Conservation (phyloP, 192 early-diverging fungal genomes). For the Coemansia erecta region DNA sequence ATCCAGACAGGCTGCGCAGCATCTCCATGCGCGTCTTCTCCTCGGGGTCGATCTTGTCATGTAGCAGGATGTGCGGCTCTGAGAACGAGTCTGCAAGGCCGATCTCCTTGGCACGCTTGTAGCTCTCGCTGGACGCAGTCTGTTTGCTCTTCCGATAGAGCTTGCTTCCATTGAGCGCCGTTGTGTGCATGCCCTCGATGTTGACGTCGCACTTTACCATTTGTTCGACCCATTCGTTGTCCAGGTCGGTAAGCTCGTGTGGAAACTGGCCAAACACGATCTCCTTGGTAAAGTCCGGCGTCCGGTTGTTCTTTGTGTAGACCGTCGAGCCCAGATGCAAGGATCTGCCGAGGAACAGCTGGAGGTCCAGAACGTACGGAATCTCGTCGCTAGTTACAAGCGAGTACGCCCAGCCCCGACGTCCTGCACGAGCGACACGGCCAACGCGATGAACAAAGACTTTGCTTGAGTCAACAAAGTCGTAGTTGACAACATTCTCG, state of each 20-base stretch:
- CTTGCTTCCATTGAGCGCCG: constrained; percentile 81
- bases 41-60: constrained; percentile 47
- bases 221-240: constrained; percentile 72
- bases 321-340: constrained; percentile 55
- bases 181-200: constrained; percentile 62
- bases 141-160: constrained; percentile 82
- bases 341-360: constrained; percentile 84
- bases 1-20: constrained; percentile 72
- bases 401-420: constrained; percentile 88
- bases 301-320: constrained; percentile 17
- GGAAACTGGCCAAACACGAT: constrained; percentile 81
- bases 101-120: constrained; percentile 85
- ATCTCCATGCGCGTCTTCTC: constrained; percentile 69
- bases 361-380: constrained; percentile 89
- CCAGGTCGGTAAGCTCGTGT: constrained; percentile 60
- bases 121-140: constrained; percentile 78
- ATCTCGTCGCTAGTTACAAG: constrained; percentile 86
- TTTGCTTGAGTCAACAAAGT: constrained; percentile 90
- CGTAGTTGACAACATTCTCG: constrained; percentile 97
- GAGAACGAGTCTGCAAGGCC: constrained; percentile 55
- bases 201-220: constrained; percentile 61
- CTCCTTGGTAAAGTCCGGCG: constrained; percentile 72
- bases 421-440: constrained; percentile 92
- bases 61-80: constrained; percentile 79
- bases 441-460: constrained; percentile 97